Evolutionary conservation across 345 rosid species (phyloP).

Genomic region (Acer saccharum): DNA sequence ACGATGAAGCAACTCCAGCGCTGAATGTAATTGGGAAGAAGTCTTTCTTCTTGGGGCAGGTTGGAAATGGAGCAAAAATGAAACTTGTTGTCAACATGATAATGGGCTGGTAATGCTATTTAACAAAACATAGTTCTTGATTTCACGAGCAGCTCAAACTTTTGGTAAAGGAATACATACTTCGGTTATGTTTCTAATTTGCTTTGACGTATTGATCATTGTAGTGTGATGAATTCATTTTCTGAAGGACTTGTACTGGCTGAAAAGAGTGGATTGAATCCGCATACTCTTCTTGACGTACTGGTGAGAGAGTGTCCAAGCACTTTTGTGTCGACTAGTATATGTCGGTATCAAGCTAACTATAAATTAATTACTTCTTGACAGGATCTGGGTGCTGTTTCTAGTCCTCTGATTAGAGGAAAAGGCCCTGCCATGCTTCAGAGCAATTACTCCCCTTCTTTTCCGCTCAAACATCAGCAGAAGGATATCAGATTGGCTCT

Average conservation of each 20-base stretch:
- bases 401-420: conserved; percentile 82
- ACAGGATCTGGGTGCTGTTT: conserved; percentile 82
- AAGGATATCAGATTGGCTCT: conserved; percentile 95
- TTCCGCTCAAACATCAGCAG: conserved; percentile 92
- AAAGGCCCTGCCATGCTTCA: conserved; percentile 89
- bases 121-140: background rate
- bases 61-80: conserved; percentile 97
- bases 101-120: conserved; percentile 81
- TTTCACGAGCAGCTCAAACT: background rate
- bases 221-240: conserved; percentile 89
- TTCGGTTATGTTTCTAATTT: background rate
- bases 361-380: conserved; percentile 16
- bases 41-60: conserved; percentile 80
- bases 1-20: conserved; percentile 77
- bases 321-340: background rate
- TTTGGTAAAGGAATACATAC: background rate
- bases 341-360: background rate
- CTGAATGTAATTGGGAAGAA: conserved; percentile 85
- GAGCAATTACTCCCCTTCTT: conserved; percentile 64
- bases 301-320: conserved; percentile 52
- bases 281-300: conserved; percentile 66
- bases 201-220: background rate
- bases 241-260: conserved; percentile 92
- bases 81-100: conserved; percentile 96
- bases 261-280: conserved; percentile 75